Evolutionary conservation across 768 basidiomycete genomes (phyloP), one percentile per base, ranked within the genome.

Genomic region (Mycena leptocephala): DNA sequence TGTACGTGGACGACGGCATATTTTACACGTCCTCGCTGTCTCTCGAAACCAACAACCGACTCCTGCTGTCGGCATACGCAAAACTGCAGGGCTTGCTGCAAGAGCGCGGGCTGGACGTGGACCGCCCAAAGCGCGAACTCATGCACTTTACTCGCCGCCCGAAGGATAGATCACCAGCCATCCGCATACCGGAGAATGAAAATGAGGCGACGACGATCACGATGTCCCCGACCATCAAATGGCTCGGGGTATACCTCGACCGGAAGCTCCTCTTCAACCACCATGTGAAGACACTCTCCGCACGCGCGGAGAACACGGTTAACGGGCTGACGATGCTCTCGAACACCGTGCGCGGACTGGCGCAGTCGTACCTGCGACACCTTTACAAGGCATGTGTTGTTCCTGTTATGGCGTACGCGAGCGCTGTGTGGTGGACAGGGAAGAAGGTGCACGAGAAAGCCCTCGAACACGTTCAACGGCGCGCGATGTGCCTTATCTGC

Each of bases 231-330:
- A 65, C 77, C 1, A 66, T 84, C 0, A 72, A 79, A n/a, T 87
- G 86, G 84, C 85, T 87, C 0, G 86, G 85, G 0, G 78, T 87
- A 0, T 75, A 76, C 75, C 81, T 86, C 20, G 86, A 87, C 77
- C 35, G 80, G 1, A 81, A 82, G 62, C 83, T 88, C 0, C 56
- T 39, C 0, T 88, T 87, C 78, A 76, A 81, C 26, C 67, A 81
- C 9, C 87, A 87, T 53, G 79, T 83, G 5, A 77, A 81, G 11
- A 72, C 74, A 0, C 59, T 82, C 24, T 74, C 82, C 0, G 80
- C 75, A 7, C 67, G 78, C 20, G 87, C 84, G 0, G 74, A 64
- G 11, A 80, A 77, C 13, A 80, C 83, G 5, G 80, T 84, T 1
- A 75, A 74, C 10, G 79, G 77, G 0, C 62, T 85, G 1, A 64